These are phyloP conservation scores for Hortaea werneckii DNA, from an alignment of 2,329 filamentous ascomycete genomes.

Conservation along the genomic window DNA sequence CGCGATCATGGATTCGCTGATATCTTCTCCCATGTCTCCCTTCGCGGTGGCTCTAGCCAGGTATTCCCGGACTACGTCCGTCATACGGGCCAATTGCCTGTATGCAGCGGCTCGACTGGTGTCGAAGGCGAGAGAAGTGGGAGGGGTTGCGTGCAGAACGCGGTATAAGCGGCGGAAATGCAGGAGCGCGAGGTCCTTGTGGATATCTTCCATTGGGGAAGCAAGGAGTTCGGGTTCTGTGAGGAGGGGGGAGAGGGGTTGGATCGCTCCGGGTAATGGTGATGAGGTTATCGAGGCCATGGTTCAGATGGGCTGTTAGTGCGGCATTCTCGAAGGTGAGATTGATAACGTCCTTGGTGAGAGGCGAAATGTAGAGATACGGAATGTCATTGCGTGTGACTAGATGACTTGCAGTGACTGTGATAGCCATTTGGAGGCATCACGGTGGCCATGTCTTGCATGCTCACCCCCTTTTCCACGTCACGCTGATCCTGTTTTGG, in stretches of 20 bases:
- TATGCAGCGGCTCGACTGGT: constrained; percentile 2
- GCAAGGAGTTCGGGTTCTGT: constrained; percentile 1
- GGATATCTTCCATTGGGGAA: constrained; percentile 6
- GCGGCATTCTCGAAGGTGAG: not conserved
- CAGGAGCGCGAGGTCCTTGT: constrained; percentile 8
- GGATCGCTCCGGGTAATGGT: not conserved
- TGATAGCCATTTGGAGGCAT: too few relatives aligned
- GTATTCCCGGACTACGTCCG: constrained; percentile 2
- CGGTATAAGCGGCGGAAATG: constrained; percentile 5
- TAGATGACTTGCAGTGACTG: too few relatives aligned
- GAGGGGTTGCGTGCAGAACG: not conserved
- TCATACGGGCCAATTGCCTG: constrained; percentile 11
- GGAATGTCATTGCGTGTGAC: too few relatives aligned
- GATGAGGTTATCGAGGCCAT: not conserved
- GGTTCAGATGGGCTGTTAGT: not conserved
- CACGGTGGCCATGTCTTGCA: too few relatives aligned
- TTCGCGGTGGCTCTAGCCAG: not conserved
- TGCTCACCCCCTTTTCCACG: too few relatives aligned
- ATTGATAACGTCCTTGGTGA: not conserved
- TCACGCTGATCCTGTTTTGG: too few relatives aligned
- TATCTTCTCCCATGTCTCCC: constrained; percentile 1
- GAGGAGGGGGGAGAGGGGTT: not conserved
- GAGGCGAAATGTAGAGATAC: not conserved
- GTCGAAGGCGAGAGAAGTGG: not conserved
- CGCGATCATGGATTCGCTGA: constrained; percentile 5